A percentile compares a stretch with the other conserved stretches of the same genome.
phyloP scores from a whole-genome alignment of 768 basidiomycete genomes.

The Suillus alpinus region DNA sequence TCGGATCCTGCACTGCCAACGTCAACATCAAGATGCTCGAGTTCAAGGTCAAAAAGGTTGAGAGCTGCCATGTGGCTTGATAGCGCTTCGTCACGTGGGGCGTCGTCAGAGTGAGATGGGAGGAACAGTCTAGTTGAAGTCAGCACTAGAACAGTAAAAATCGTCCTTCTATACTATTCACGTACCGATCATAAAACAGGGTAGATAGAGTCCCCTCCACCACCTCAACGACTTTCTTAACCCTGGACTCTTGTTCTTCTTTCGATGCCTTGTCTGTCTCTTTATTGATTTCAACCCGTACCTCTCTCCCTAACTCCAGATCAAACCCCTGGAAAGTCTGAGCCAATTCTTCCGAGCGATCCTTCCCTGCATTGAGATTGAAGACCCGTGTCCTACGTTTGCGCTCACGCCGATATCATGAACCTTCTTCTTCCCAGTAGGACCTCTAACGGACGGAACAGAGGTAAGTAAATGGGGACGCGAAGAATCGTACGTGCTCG shows the following conservation, averaged over 20 bases:
- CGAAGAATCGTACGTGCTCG: constrained; percentile 57
- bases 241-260: constrained; percentile 38
- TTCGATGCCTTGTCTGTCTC: constrained; percentile 15
- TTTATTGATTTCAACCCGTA: constrained; percentile 34
- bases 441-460: constrained; percentile 53
- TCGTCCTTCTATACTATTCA: constrained; percentile 5
- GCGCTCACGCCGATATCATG: constrained; percentile 27
- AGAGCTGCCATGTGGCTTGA: constrained; percentile 88
- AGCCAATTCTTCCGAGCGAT: constrained; percentile 50
- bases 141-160: constrained; percentile 1
- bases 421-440: constrained; percentile 29
- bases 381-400: constrained; percentile 34
- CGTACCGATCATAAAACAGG: constrained; percentile 82
- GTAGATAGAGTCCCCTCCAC: constrained; percentile 72
- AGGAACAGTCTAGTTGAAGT: constrained; percentile 61
- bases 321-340: constrained; percentile 73
- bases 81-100: constrained; percentile 86
- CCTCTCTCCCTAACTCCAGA: constrained; percentile 59
- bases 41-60: constrained; percentile 83
- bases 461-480: no score
- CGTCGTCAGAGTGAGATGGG: constrained; percentile 71
- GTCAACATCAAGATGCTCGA: constrained; percentile 89
- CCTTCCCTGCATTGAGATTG: constrained; percentile 35
- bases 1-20: constrained; percentile 49
- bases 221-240: constrained; percentile 62